Percentiles rank a stretch among this genome's conserved stretches.
These are phyloP conservation scores for Oryza nivara DNA, from an alignment of 176 grass and related monocot genomes.

Conservation along the genomic window DNA sequence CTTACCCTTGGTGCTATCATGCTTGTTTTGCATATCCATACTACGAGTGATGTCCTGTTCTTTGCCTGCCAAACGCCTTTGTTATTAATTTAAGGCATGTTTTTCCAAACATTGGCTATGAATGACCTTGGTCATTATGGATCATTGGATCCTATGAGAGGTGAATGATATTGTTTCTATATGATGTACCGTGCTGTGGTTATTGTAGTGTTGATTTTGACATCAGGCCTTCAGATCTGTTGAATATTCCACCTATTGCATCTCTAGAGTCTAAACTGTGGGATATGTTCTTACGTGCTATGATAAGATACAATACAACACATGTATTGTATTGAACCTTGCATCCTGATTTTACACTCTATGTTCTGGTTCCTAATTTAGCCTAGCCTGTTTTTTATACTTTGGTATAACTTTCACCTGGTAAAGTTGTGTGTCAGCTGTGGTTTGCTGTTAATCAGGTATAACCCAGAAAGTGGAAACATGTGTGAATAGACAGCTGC, in stretches of 20 bases:
- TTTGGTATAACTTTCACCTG: neutral
- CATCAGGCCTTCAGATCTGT: neutral
- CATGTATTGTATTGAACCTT: neutral
- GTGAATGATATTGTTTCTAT: neutral
- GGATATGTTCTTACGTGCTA: neutral
- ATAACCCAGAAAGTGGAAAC: neutral
- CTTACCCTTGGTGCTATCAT: neutral
- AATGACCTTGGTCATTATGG: neutral
- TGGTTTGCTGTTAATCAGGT: neutral
- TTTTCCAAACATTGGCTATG: neutral
- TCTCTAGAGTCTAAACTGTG: neutral
- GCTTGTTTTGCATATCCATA: neutral
- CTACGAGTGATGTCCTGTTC: neutral
- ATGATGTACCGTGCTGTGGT: neutral
- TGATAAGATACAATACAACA: neutral
- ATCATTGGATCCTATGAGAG: neutral
- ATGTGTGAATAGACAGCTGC: neutral
- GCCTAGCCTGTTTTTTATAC: neutral
- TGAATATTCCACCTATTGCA: neutral
- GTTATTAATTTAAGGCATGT: neutral
- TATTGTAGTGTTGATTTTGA: neutral
- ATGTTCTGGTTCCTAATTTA: neutral
- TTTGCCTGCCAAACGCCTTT: neutral
- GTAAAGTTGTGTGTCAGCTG: neutral
- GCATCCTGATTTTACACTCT: neutral